Conservation (phyloP, 495 filamentous ascomycete genomes). For the Penicillium verhagenii region DNA sequence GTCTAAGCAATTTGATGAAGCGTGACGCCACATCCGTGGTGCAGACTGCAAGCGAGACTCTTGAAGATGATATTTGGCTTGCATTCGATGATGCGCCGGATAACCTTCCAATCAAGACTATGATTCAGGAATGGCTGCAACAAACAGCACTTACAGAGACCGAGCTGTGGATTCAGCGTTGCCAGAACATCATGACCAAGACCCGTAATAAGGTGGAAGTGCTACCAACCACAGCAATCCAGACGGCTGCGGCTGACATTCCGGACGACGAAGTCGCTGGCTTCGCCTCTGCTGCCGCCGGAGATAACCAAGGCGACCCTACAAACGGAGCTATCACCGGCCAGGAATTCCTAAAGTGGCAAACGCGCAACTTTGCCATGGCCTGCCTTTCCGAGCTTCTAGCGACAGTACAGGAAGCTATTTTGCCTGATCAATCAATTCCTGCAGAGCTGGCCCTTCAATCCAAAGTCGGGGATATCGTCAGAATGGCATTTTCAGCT, state of each 20-base stretch:
- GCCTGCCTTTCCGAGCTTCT: conserved; percentile 86
- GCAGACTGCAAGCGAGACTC: conserved; percentile 63
- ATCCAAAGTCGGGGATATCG: conserved; percentile 84
- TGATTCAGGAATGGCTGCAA: conserved; percentile 86
- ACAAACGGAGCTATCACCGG: conserved; percentile 58
- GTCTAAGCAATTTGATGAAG: conserved; percentile 93
- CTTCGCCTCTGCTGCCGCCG: conserved; percentile 72
- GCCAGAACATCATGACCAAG: conserved; percentile 85
- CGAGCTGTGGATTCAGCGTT: conserved; percentile 79
- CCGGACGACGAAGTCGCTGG: conserved; percentile 96
- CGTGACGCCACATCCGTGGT: conserved; percentile 80
- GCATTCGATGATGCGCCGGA: conserved; percentile 73
- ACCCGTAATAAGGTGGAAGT: conserved; percentile 61
- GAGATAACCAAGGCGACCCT: conserved; percentile 61
- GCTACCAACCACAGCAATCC: conserved; percentile 44
- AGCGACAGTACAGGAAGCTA: conserved; percentile 68
- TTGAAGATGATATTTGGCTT: conserved; percentile 92
- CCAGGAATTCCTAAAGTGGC: conserved; percentile 91
- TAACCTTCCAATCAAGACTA: conserved; percentile 73
- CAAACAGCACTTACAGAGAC: conserved; percentile 80
- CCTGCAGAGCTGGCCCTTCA: conserved; percentile 73
- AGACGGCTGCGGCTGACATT: conserved; percentile 64
- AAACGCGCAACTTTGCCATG: conserved; percentile 93
- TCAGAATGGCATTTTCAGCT: conserved; percentile 95
- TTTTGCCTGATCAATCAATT: conserved; percentile 65